These are phyloP conservation scores for Taiwanofungus camphoratus DNA, from an alignment of 1,284 basidiomycete genomes.

Conservation along the genomic window DNA sequence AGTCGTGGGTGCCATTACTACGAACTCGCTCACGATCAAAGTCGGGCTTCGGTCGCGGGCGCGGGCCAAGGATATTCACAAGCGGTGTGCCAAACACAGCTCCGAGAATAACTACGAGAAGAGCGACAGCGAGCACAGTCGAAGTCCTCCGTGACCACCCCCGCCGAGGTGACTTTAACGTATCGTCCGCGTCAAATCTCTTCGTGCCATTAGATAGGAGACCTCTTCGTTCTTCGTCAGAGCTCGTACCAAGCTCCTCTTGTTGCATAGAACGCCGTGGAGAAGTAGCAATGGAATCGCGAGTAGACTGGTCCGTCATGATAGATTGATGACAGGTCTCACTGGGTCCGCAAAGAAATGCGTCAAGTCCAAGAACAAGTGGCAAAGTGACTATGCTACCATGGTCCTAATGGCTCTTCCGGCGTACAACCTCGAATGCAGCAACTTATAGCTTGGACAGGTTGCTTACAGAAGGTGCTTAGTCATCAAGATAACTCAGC, in stretches of 20 bases:
- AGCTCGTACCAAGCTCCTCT: constrained; percentile 6
- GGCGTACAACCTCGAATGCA: too few relatives aligned
- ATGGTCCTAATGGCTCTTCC: too few relatives aligned
- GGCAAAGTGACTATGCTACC: too few relatives aligned
- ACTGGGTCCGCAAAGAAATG: too few relatives aligned
- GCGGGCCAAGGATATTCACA: background rate
- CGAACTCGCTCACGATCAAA: constrained; percentile 26
- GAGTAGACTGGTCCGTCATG: too few relatives aligned
- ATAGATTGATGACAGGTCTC: too few relatives aligned
- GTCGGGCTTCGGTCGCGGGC: constrained; percentile 2
- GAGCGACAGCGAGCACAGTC: background rate
- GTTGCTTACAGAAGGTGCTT: too few relatives aligned
- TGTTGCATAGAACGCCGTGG: constrained; percentile 6
- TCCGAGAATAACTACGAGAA: constrained; percentile 8
- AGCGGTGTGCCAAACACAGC: constrained; percentile 4
- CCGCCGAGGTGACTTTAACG: background rate
- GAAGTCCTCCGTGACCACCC: background rate
- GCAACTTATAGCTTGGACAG: too few relatives aligned
- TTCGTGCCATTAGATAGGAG: constrained; percentile 5
- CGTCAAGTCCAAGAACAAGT: too few relatives aligned
- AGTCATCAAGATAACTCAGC: too few relatives aligned
- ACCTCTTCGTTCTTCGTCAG: constrained; percentile 9
- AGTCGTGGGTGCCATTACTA: constrained; percentile 74
- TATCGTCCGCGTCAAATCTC: background rate
- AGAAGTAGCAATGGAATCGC: too few relatives aligned